These are phyloP conservation scores for Kwoniella mangroviensis DNA, from an alignment of 768 basidiomycete species.

Conservation along the genomic window DNA sequence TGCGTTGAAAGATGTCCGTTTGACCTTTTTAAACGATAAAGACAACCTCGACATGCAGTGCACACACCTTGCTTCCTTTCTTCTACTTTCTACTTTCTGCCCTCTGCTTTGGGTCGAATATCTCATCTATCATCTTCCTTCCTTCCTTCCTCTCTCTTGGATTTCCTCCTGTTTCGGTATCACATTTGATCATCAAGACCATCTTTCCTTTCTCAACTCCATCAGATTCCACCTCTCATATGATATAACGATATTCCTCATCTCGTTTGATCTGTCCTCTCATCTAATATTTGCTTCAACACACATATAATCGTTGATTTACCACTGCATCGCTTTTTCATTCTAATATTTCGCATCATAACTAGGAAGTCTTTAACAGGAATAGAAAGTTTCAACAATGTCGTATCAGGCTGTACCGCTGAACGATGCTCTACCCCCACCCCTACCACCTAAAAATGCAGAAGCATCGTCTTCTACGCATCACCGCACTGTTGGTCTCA, in stretches of 20 bases:
- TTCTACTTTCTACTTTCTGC: neutral
- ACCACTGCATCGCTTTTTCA: neutral
- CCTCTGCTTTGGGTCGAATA: neutral
- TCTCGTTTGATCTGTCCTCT: neutral
- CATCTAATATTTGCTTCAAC: neutral
- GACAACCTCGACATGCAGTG: neutral
- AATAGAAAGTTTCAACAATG: neutral
- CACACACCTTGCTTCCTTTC: slow-evolving; percentile 2
- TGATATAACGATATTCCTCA: no score
- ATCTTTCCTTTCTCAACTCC: neutral
- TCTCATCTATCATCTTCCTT: neutral
- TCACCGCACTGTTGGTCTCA: slow-evolving; percentile 9
- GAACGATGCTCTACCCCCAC: slow-evolving; percentile 2
- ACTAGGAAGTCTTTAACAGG: neutral
- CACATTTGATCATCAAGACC: neutral
- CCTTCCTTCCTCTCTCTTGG: neutral
- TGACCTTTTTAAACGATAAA: neutral
- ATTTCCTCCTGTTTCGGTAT: neutral
- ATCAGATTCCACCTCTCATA: no score
- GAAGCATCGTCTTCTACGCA: slow-evolving; percentile 7
- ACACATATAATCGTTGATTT: neutral
- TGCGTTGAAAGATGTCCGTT: slow-evolving; percentile 1
- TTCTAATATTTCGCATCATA: neutral
- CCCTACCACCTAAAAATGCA: slow-evolving; percentile 6
- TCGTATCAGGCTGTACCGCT: slow-evolving; percentile 10